Percentiles rank a stretch among this genome's conserved stretches.
Evolutionary conservation across 352 stramenopile species (phyloP).

Genomic region (Phytophthora pisi): DNA sequence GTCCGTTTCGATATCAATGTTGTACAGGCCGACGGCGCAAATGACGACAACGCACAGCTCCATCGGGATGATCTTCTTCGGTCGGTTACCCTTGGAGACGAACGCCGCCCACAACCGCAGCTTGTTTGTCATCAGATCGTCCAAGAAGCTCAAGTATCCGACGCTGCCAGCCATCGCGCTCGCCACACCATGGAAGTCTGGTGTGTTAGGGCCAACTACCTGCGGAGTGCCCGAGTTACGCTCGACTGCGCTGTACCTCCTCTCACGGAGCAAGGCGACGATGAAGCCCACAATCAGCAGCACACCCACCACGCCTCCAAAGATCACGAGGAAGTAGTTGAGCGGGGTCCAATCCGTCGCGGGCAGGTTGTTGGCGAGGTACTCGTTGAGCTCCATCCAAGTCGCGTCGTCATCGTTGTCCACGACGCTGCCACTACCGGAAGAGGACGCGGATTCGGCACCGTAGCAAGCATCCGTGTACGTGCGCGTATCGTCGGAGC

Average conservation of each 20-base stretch:
- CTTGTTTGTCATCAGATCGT: slow-evolving; percentile 49
- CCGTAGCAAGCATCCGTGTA: slow-evolving; percentile 51
- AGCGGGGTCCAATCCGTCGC: slow-evolving; percentile 46
- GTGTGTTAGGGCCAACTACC: slow-evolving; percentile 28
- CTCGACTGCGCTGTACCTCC: slow-evolving; percentile 19
- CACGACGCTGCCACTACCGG: slow-evolving; percentile 21
- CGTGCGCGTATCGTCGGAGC: slow-evolving; percentile 36
- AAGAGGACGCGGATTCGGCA: slow-evolving; percentile 17
- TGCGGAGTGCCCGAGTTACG: slow-evolving; percentile 23
- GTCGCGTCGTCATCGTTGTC: slow-evolving; percentile 28
- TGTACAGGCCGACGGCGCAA: slow-evolving; percentile 47
- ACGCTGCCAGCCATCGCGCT: slow-evolving; percentile 23
- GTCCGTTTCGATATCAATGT: slow-evolving; percentile 61
- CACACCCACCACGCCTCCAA: slow-evolving; percentile 42
- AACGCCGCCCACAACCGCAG: slow-evolving; percentile 51
- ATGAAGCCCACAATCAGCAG: slow-evolving; percentile 50
- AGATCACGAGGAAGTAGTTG: slow-evolving; percentile 62
- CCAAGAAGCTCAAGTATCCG: slow-evolving; percentile 44
- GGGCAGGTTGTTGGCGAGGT: slow-evolving; percentile 43
- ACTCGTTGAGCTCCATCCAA: slow-evolving; percentile 47
- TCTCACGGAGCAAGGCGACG: slow-evolving; percentile 38
- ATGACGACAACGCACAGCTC: slow-evolving; percentile 48
- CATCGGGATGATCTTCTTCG: slow-evolving; percentile 47
- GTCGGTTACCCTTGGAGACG: slow-evolving; percentile 44
- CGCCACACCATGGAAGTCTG: slow-evolving; percentile 29